phyloP scores from a whole-genome alignment of 352 stramenopile species.

The Phytophthora cactorum region DNA sequence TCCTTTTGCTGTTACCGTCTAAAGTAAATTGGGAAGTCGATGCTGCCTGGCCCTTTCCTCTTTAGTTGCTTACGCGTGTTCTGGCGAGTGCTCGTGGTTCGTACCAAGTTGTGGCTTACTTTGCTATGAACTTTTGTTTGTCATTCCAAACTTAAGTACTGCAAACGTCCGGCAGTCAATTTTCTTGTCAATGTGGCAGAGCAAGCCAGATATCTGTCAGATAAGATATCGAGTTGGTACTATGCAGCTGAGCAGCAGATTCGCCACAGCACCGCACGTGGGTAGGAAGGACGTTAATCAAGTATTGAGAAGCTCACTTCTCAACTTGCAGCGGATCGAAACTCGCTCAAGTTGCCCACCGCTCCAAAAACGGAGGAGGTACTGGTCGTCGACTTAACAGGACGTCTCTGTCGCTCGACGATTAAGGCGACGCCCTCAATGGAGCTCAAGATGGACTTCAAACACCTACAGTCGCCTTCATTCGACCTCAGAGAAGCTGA shows the following conservation, averaged over 20 bases:
- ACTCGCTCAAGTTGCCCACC: slow-evolving; percentile 15
- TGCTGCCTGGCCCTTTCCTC: not conserved
- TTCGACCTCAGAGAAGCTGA: slow-evolving; percentile 10
- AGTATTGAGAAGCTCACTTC: not conserved
- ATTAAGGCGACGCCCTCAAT: slow-evolving; percentile 23
- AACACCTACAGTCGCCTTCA: slow-evolving; percentile 19
- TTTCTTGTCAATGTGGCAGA: slow-evolving; percentile 17
- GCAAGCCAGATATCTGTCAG: slow-evolving; percentile 19
- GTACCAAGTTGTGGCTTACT: slow-evolving; percentile 10
- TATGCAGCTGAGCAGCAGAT: slow-evolving; percentile 19
- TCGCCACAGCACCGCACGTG: not conserved
- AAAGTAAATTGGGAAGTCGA: not conserved
- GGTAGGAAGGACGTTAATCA: not conserved
- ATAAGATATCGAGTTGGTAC: slow-evolving; percentile 13
- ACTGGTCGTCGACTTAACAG: slow-evolving; percentile 24
- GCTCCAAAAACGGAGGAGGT: slow-evolving; percentile 11
- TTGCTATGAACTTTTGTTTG: slow-evolving; percentile 4
- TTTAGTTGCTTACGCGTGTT: slow-evolving; percentile 1
- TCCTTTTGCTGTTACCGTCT: too few relatives aligned
- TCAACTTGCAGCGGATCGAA: slow-evolving; percentile 25
- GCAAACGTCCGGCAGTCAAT: not conserved
- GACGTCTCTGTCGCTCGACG: slow-evolving; percentile 19
- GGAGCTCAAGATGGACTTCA: slow-evolving; percentile 28
- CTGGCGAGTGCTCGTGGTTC: not conserved
- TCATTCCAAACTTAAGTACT: not conserved